Conservation (phyloP, 352 stramenopile species). For the Chrysophaeum taylorii region DNA sequence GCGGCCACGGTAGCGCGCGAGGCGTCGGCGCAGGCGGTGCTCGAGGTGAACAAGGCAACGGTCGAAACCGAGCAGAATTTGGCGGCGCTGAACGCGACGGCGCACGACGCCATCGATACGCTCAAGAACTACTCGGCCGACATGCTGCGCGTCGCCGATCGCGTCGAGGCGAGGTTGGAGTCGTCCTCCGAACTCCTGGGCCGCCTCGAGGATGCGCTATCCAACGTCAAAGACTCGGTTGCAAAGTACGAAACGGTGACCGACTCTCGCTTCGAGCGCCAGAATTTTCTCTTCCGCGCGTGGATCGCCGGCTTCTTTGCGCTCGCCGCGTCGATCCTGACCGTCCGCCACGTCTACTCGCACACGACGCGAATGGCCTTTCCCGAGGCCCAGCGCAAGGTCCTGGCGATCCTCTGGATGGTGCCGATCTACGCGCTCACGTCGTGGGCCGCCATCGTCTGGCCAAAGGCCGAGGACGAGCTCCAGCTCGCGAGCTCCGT, state of each 20-base stretch:
- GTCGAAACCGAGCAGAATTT: too few relatives aligned
- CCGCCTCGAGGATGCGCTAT: too few relatives aligned
- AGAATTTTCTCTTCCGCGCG: background rate
- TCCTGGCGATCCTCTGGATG: conserved; percentile 50
- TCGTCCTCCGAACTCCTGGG: too few relatives aligned
- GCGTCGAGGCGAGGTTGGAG: too few relatives aligned
- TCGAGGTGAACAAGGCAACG: too few relatives aligned
- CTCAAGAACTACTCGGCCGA: too few relatives aligned
- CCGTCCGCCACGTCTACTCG: conserved; percentile 58
- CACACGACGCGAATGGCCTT: conserved; percentile 66
- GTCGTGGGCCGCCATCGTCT: conserved; percentile 25
- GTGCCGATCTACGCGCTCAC: conserved; percentile 42
- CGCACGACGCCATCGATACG: too few relatives aligned
- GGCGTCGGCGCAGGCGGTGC: too few relatives aligned
- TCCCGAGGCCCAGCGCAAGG: conserved; percentile 67
- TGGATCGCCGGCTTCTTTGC: conserved; percentile 56
- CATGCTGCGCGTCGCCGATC: too few relatives aligned
- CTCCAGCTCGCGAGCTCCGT: background rate
- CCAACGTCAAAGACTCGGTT: background rate
- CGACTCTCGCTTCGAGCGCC: background rate
- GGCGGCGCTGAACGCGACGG: too few relatives aligned
- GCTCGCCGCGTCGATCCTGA: conserved; percentile 51
- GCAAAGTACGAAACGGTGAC: background rate
- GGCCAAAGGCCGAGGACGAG: background rate
- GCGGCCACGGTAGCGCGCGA: too few relatives aligned